These are phyloP conservation scores for Hirsutella rhossiliensis DNA, from an alignment of 2,329 filamentous ascomycete genomes.

Conservation along the genomic window DNA sequence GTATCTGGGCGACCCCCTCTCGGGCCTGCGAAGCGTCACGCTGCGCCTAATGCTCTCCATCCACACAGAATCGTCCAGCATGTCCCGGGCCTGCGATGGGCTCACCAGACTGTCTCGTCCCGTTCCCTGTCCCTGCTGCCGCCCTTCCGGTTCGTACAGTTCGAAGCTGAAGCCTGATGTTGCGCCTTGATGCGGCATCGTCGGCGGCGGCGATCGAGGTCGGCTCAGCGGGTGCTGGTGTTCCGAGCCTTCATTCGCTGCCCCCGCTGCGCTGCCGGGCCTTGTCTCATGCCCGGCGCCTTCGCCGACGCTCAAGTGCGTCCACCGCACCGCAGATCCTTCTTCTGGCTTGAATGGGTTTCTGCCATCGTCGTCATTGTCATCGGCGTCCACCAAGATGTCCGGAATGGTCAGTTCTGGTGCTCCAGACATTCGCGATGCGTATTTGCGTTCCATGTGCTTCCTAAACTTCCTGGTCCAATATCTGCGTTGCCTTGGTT, in stretches of 20 bases:
- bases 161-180: constrained; percentile 49
- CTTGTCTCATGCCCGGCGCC: background rate
- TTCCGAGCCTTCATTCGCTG: constrained; percentile 20
- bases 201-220: constrained; percentile 34
- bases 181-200: constrained; percentile 26
- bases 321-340: constrained; percentile 4
- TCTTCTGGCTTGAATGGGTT: constrained; percentile 22
- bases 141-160: constrained; percentile 31
- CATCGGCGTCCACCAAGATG: constrained; percentile 77
- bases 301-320: constrained; percentile 6
- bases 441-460: constrained; percentile 58
- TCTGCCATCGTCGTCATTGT: constrained; percentile 24
- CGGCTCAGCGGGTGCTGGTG: constrained; percentile 39
- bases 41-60: constrained; percentile 84
- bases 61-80: constrained; percentile 84
- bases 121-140: constrained; percentile 29
- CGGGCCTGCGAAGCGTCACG: constrained; percentile 52
- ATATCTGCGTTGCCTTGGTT: constrained; percentile 36
- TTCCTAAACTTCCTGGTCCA: constrained; percentile 76
- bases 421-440: constrained; percentile 63
- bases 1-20: constrained; percentile 21
- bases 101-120: constrained; percentile 59
- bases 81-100: constrained; percentile 66
- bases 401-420: constrained; percentile 79
- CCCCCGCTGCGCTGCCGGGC: constrained; percentile 23